Evolutionary conservation across 306 rosid species (phyloP), one percentile per base, ranked within the genome.

Genomic region (Begonia peltatifolia): DNA sequence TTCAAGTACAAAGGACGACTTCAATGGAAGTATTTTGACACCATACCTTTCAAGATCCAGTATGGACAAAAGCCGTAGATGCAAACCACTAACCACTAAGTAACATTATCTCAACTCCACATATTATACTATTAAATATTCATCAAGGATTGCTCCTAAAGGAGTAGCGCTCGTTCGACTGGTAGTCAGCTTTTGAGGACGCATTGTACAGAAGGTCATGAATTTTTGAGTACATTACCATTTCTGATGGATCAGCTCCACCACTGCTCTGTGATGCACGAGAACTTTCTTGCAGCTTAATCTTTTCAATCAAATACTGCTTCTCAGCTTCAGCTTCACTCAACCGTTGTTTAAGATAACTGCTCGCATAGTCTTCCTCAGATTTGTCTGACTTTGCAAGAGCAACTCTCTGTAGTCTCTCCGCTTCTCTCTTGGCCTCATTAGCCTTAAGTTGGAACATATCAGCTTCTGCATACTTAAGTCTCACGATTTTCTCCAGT

Each of bases 241-340:
- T 78, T 64, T 79, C 82, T 13, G 92, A 92, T 22, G 99, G 81
- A 38, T 84, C 95, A 22, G 80, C 82, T 12, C 83, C 83, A 25
- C 79, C 65, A 56, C 83, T 76, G 73, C 77, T 66, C 62, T 80
- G 94, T 20, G 87, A 80, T 55, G 83, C 61, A 22, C 84, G 87
- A 11, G 94, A 83, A 66, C 84, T 73, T 75, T 92, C 99, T 71
- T 92, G 99, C 69, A 92, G 71, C 74, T 92, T 92, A 50, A 92
- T 83, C 87, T 83, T 90, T 82, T 90, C 99, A 60, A 80, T 78
- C 56, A 90, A 81, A 79, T 80, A 90, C 74, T 80, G 93, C 74
- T 92, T 92, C 80, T 92, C 99, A 22, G 94, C 96, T 70, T 92
- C 95, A 0, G 99, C 99, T 71, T 92, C 99, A 46, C 66, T 92